Evolutionary conservation across 2,329 filamentous ascomycete genomes (phyloP).

Genomic region (Trichoderma simmonsii): DNA sequence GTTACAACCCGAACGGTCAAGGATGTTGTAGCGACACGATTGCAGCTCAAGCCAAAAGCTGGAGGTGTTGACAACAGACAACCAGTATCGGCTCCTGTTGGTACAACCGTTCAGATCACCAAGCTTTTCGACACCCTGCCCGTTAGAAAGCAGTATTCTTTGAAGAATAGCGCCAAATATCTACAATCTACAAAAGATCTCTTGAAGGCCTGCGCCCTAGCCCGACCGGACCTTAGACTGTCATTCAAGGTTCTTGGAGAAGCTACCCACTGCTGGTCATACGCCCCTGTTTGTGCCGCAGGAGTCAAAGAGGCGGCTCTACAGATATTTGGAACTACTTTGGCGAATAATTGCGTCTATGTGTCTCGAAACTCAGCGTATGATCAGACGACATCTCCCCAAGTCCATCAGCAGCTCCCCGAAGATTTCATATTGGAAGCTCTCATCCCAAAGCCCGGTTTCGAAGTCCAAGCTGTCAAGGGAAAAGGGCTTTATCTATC

Average conservation of each 20-base stretch:
- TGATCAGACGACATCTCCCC: background rate
- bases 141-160: constrained; percentile 57
- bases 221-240: constrained; percentile 60
- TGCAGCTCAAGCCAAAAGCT: constrained; percentile 40
- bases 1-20: constrained; percentile 62
- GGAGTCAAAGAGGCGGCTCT: constrained; percentile 56
- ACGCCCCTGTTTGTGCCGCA: constrained; percentile 51
- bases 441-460: constrained; percentile 53
- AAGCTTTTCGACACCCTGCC: constrained; percentile 60
- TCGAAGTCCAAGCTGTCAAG: constrained; percentile 42
- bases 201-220: constrained; percentile 63
- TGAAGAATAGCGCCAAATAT: constrained; percentile 57
- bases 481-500: constrained; percentile 59
- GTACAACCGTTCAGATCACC: constrained; percentile 63
- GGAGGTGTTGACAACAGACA: constrained; percentile 33
- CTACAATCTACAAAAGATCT: constrained; percentile 57
- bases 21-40: constrained; percentile 54
- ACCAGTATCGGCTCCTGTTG: constrained; percentile 54
- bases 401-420: background rate
- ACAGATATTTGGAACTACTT: constrained; percentile 59
- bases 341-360: constrained; percentile 53
- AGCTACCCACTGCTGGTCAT: constrained; percentile 55
- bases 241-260: constrained; percentile 57
- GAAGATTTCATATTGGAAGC: constrained; percentile 47
- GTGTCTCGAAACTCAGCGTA: constrained; percentile 14